phyloP scores from a whole-genome alignment of 208 protist genomes.

The Acanthamoeba triangularis region DNA sequence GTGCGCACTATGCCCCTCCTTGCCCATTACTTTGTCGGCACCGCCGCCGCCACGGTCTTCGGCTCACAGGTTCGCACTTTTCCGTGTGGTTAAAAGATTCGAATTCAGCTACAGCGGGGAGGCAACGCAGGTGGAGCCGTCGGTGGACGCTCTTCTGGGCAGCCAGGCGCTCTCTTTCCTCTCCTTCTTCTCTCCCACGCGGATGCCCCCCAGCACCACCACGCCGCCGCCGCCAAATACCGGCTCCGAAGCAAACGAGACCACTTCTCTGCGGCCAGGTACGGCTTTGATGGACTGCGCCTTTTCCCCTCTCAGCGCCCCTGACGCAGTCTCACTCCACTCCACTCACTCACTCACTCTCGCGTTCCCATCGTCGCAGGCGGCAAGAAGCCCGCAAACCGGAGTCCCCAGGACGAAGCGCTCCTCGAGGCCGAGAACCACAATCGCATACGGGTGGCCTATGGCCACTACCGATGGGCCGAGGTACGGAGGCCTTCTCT shows the following conservation, averaged over 20 bases:
- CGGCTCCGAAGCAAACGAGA: neutral
- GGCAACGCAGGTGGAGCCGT: neutral
- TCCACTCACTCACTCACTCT: too few relatives aligned
- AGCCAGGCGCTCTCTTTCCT: neutral
- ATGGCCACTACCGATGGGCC: slow-evolving; percentile 45
- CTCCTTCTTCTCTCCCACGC: slow-evolving; percentile 18
- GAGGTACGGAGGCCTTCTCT: neutral
- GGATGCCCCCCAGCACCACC: neutral
- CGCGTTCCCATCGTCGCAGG: neutral
- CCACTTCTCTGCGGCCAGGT: too few relatives aligned
- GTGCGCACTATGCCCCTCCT: neutral
- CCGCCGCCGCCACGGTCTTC: too few relatives aligned
- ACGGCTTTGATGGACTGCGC: neutral
- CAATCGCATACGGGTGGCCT: neutral
- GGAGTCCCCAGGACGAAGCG: neutral
- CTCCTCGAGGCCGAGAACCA: neutral
- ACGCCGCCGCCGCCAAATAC: neutral
- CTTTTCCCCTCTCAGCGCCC: neutral
- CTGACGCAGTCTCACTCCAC: too few relatives aligned
- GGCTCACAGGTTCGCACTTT: neutral
- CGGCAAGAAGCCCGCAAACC: neutral
- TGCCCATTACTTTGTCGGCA: neutral
- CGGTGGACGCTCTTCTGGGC: neutral
- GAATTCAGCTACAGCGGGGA: slow-evolving; percentile 18
- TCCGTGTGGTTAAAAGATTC: neutral